Evolutionary conservation across 108 stramenopile genomes (phyloP).

Genomic region (Skeletonema potamos): DNA sequence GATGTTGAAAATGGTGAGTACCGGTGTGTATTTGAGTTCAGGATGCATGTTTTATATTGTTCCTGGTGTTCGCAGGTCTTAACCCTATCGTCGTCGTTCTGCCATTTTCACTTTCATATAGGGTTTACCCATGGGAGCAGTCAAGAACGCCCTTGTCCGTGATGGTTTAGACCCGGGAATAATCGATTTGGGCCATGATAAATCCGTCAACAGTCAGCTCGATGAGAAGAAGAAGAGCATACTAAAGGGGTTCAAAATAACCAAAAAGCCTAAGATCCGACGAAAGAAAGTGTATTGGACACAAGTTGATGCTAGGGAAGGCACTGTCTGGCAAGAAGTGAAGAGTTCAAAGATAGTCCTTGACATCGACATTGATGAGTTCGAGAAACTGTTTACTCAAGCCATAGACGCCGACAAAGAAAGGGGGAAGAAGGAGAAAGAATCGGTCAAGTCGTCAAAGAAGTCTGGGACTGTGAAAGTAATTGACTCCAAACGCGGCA

Average conservation of each 20-base stretch:
- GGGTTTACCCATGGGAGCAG: conserved; percentile 60
- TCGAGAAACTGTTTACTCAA: conserved; percentile 82
- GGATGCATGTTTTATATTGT: conserved; percentile 22
- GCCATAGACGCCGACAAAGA: conserved; percentile 55
- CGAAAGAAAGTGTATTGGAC: conserved; percentile 89
- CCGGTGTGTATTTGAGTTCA: conserved; percentile 3
- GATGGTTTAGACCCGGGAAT: conserved; percentile 65
- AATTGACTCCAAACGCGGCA: conserved; percentile 79
- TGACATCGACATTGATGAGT: conserved; percentile 73
- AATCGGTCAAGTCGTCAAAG: conserved; percentile 18
- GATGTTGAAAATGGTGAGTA: conserved; percentile 27
- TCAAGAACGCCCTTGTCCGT: conserved; percentile 64
- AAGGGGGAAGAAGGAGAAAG: conserved; percentile 45
- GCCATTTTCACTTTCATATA: not conserved
- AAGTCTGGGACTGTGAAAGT: conserved; percentile 69
- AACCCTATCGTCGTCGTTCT: not conserved
- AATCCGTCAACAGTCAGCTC: conserved; percentile 12
- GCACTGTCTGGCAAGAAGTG: conserved; percentile 72
- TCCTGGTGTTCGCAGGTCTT: not conserved
- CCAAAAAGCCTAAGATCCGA: conserved; percentile 62
- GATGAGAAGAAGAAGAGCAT: not conserved
- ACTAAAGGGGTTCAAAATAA: conserved; percentile 9
- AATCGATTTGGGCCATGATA: conserved; percentile 57
- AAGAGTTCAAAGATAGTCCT: conserved; percentile 47
- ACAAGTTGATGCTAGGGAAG: conserved; percentile 62